Evolutionary conservation across 2,329 filamentous ascomycete species (phyloP).

Genomic region (Pestalotiopsis sp.): DNA sequence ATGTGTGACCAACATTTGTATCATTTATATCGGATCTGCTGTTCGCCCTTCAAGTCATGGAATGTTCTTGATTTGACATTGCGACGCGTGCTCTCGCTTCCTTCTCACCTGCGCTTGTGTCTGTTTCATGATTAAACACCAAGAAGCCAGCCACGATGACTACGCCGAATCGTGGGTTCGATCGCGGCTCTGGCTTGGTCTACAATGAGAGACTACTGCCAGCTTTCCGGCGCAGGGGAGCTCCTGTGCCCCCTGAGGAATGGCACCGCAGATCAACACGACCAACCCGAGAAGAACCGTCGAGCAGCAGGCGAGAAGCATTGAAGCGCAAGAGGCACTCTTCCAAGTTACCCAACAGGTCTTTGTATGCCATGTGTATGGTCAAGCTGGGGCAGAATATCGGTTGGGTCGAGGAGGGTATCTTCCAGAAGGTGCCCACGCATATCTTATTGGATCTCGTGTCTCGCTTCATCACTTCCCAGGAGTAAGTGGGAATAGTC

Average conservation of each 20-base stretch:
- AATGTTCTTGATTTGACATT: too few relatives aligned
- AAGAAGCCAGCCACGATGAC: background rate
- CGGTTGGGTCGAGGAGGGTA: background rate
- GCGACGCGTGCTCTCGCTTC: too few relatives aligned
- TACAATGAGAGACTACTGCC: background rate
- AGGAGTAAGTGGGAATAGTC: background rate
- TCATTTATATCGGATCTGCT: too few relatives aligned
- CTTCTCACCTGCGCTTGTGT: too few relatives aligned
- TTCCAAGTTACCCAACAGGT: background rate
- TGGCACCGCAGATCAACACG: background rate
- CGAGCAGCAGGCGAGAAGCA: background rate
- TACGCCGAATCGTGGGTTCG: background rate
- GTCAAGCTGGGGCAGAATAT: background rate
- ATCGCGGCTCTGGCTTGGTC: constrained; percentile 2
- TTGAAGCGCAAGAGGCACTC: background rate
- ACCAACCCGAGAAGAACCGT: background rate
- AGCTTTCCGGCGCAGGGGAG: background rate
- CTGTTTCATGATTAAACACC: background rate
- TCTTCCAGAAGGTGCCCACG: background rate
- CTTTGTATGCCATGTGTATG: background rate
- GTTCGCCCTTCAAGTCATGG: too few relatives aligned
- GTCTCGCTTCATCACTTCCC: background rate
- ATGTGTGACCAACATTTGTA: too few relatives aligned
- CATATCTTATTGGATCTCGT: constrained; percentile 2
- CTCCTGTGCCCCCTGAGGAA: background rate